Base-by-base conservation (phyloP, 345 rosid genomes). In the Hypericum perforatum region DNA sequence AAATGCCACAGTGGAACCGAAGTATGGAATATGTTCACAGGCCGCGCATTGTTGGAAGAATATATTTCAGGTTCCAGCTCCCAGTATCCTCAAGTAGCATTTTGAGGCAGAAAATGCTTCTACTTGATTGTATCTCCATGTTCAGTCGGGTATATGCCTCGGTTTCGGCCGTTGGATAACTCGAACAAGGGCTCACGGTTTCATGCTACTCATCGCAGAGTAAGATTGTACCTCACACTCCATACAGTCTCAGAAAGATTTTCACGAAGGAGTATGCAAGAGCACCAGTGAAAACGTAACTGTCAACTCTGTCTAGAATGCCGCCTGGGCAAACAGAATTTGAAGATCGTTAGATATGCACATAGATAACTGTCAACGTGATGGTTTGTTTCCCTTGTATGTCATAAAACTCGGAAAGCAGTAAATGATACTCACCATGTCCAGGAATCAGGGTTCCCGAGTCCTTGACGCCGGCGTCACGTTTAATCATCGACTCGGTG, bases 391-490 rank as follows among this genome's bases (percentile, higher is more conserved):
- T 42, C 37, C 15, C 14, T 59, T 32, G 12, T 55, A 11, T 8
- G 0, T 61, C 52, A 39, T 22, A 54, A 13, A 47, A 47, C 39
- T 7, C 6, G 9, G 52, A 9, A 9, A 16, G 16, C 13, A 44
- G 59, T 8, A 39, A 41, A 39, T 54, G 12, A 37, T 43, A 16
- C 45, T 65, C 81, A 91, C 96, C 96, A 13, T 91, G 96, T 42
- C 95, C 98, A 49, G 98, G 96, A 59, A 91, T 91, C 52, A 87
- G 83, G 45, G 98, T 79, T 11, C 98, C 98, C 5, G 95, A 91
- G 70, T 87, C 95, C 73, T 91, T 91, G 58, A 91, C 96, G 12
- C 98, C 98, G 0, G 98, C 98, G 63, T 91, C 98, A 16, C 96
- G 91, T 67, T 91, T 91, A 78, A 91, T 91, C 91, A 87, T 80